phyloP scores from a whole-genome alignment of 1,284 basidiomycete species.

The Phellinidium pouzarii region DNA sequence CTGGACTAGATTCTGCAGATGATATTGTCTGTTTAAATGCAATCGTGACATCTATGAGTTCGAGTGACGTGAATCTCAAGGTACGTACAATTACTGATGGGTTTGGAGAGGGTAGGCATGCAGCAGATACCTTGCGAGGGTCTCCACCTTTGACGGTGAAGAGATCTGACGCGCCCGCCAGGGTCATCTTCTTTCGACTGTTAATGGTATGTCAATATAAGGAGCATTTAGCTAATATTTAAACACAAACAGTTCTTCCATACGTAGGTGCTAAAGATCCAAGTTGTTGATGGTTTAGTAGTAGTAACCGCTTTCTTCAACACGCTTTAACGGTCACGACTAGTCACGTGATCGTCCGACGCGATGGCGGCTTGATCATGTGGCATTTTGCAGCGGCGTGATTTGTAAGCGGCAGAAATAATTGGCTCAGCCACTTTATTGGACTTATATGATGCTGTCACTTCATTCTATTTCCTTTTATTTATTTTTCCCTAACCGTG shows the following conservation, averaged over 20 bases:
- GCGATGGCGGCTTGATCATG: no score
- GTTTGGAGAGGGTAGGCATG: neutral
- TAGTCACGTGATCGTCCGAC: no score
- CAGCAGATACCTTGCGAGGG: neutral
- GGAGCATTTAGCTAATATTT: neutral
- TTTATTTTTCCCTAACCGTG: no score
- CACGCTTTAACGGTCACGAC: no score
- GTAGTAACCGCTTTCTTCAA: no score
- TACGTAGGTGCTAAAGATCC: no score
- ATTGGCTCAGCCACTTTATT: no score
- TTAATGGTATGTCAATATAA: neutral
- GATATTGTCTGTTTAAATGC: constrained; percentile 9
- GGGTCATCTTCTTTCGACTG: constrained; percentile 4
- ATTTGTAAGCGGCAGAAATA: no score
- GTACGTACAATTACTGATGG: constrained; percentile 11
- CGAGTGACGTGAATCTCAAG: neutral
- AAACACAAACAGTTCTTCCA: neutral
- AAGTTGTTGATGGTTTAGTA: no score
- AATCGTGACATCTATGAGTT: neutral
- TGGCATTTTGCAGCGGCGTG: no score
- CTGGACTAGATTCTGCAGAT: constrained; percentile 17
- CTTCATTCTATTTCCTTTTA: no score
- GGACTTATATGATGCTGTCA: no score
- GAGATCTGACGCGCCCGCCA: neutral
- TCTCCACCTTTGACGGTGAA: constrained; percentile 8